A percentile compares a stretch with the other conserved stretches of the same genome.
Evolutionary conservation across 2,329 filamentous ascomycete genomes (phyloP).

Genomic region (Microsporum ferrugineum): DNA sequence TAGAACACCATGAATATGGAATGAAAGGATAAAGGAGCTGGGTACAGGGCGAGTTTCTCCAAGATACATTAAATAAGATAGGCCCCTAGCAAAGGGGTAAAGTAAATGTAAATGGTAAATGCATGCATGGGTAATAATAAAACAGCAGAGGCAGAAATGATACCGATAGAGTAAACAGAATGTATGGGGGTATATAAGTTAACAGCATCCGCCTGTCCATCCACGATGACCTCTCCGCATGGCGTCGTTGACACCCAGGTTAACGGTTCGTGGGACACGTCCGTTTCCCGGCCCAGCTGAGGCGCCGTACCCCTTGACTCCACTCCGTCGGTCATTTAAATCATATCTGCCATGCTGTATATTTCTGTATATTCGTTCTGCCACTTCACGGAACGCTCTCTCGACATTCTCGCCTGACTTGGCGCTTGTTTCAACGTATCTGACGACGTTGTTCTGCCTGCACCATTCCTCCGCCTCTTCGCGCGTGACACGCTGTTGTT

Average conservation of each 20-base stretch:
- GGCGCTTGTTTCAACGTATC: slow-evolving; percentile 92
- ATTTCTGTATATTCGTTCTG: slow-evolving; percentile 91
- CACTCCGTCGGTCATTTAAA: slow-evolving; percentile 80
- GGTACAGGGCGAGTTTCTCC: background rate
- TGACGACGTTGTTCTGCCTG: slow-evolving; percentile 66
- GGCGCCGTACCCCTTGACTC: slow-evolving; percentile 59
- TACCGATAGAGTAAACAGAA: background rate
- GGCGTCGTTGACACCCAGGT: slow-evolving; percentile 38
- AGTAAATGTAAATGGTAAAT: background rate
- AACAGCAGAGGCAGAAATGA: background rate
- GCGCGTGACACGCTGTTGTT: slow-evolving; percentile 62
- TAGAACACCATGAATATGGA: background rate
- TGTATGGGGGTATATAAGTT: slow-evolving; percentile 5
- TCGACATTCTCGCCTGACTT: slow-evolving; percentile 95
- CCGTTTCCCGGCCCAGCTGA: slow-evolving; percentile 26
- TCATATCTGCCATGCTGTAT: slow-evolving; percentile 94
- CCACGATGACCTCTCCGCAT: slow-evolving; percentile 32
- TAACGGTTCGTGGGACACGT: slow-evolving; percentile 31
- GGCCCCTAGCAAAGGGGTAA: background rate
- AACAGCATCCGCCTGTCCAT: slow-evolving; percentile 31
- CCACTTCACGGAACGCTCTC: slow-evolving; percentile 81
- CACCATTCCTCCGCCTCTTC: slow-evolving; percentile 89
- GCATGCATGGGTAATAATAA: background rate
- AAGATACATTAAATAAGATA: slow-evolving; percentile 2
- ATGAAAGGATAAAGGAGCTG: background rate